Evolutionary conservation across 768 basidiomycete species (phyloP).

Genomic region (Phaffia tasmanica): DNA sequence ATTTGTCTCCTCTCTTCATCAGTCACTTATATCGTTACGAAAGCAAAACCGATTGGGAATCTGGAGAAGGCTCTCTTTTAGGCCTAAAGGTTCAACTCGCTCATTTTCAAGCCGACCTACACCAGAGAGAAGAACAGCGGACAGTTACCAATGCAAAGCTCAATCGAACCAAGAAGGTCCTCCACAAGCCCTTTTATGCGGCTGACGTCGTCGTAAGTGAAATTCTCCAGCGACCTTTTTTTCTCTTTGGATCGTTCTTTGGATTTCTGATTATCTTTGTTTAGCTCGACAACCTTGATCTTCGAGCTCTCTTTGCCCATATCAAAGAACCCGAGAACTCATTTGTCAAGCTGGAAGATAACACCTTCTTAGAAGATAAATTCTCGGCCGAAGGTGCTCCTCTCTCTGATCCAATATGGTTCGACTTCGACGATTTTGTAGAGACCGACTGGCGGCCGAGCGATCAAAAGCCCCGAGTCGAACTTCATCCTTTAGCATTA

Average conservation of each 20-base stretch:
- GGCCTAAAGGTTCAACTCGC: slow-evolving; percentile 76
- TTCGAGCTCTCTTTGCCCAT: background rate
- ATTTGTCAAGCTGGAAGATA: slow-evolving; percentile 8
- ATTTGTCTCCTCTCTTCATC: slow-evolving; percentile 64
- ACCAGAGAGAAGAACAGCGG: slow-evolving; percentile 78
- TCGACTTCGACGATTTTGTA: slow-evolving; percentile 68
- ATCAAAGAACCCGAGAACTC: slow-evolving; percentile 21
- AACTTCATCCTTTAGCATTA: slow-evolving; percentile 58
- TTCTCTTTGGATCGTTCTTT: slow-evolving; percentile 46
- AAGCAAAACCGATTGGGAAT: slow-evolving; percentile 63
- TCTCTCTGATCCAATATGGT: slow-evolving; percentile 45
- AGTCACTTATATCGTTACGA: slow-evolving; percentile 81
- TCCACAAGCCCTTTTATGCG: slow-evolving; percentile 69
- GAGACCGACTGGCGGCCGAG: slow-evolving; percentile 59
- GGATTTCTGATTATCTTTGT: background rate
- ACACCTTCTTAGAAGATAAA: slow-evolving; percentile 3
- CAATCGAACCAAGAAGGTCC: slow-evolving; percentile 40
- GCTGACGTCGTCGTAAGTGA: slow-evolving; percentile 71
- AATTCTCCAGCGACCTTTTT: slow-evolving; percentile 64
- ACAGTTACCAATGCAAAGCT: slow-evolving; percentile 50
- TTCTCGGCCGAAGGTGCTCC: slow-evolving; percentile 10
- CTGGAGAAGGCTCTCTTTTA: slow-evolving; percentile 45
- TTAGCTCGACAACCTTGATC: background rate
- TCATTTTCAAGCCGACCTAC: slow-evolving; percentile 76
- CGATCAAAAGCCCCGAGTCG: slow-evolving; percentile 48